Evolutionary conservation across 1,284 basidiomycete genomes (phyloP).

Genomic region (Stygiomarasmius scandens): DNA sequence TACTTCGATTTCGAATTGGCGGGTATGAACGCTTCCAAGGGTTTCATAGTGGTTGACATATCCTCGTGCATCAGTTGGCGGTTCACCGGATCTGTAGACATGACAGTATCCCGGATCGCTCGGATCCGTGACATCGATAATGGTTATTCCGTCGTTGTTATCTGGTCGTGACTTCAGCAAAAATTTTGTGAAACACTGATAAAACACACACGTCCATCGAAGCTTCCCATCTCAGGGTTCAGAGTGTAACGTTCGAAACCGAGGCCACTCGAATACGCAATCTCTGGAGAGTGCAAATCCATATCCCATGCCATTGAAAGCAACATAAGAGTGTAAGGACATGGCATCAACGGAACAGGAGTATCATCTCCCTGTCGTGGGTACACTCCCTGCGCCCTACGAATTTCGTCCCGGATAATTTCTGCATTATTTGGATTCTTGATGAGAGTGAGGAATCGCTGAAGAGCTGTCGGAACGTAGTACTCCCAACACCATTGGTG

Average conservation of each 20-base stretch:
- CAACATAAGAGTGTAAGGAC: constrained; percentile 31
- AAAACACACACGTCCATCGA: constrained; percentile 27
- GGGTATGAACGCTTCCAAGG: constrained; percentile 22
- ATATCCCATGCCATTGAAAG: constrained; percentile 25
- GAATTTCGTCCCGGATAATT: constrained; percentile 38
- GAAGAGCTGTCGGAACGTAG: constrained; percentile 30
- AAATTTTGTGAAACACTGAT: no score
- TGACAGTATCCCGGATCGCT: constrained; percentile 37
- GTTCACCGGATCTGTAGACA: constrained; percentile 6
- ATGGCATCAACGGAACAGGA: constrained; percentile 27
- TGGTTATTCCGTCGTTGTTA: constrained; percentile 43
- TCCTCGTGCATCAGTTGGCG: constrained; percentile 7
- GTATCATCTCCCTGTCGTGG: constrained; percentile 13
- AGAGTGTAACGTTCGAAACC: constrained; percentile 17
- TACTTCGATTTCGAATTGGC: constrained; percentile 14
- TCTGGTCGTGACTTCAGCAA: no score
- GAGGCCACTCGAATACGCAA: constrained; percentile 15
- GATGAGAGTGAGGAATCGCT: constrained; percentile 36
- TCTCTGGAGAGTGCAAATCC: constrained; percentile 19
- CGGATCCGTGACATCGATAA: constrained; percentile 44
- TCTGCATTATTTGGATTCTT: constrained; percentile 36
- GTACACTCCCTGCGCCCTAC: constrained; percentile 29
- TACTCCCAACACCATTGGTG: constrained; percentile 41
- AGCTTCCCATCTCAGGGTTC: constrained; percentile 30
- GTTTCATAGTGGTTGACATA: constrained; percentile 1